Base-by-base conservation (phyloP, 2,329 filamentous ascomycete species). In the Dactylellina drechsleri region DNA sequence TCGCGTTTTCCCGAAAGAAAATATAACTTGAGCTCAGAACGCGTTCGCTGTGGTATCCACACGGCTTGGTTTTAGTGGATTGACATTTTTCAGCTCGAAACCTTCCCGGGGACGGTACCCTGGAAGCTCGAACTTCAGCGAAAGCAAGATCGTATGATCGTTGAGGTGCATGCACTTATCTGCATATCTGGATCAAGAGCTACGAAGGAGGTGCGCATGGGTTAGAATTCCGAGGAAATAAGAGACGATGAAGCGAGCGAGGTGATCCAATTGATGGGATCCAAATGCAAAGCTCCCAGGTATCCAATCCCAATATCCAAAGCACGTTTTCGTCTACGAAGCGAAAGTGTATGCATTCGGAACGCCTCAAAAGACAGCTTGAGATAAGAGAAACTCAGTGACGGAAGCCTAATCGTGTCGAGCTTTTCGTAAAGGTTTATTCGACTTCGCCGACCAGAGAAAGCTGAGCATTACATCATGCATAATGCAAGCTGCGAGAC, bases 391-490 rank as follows among this genome's bases (percentile, higher is more conserved):
- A 15, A 50, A 50, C 47, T 7, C 23, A 56, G 43, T 31, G 26
- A 28, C 50, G 61, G 56, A 56, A 67, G 56, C 49, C 57, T 70
- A 7, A 70, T 68, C 65, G 49, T 18, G 40, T 54, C n/a, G n/a
- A n/a, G n/a, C 15, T 64, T 58, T 70, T 18, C 20, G 18, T 61
- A 18, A 66, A 47, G 4, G 15, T 43, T 59, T 47, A 31, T 41
- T 36, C 54, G 66, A 66, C 61, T 66, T 73, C 68, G 68, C 61
- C 70, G 70, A 74, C 68, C 40, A 67, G 31, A 56, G 26, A 28
- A 28, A 7, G 26, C 26, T 28, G 7, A 41, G 61, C 1, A 74
- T 74, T 74, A 74, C 70, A 74, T 74, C 70, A 74, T 74, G 62
- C 57, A 23, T 66, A 28, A 60, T 66, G 61, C 61, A 73, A n/a